phyloP scores from a whole-genome alignment of 768 basidiomycete genomes.

The Lanmaoa rubissima region DNA sequence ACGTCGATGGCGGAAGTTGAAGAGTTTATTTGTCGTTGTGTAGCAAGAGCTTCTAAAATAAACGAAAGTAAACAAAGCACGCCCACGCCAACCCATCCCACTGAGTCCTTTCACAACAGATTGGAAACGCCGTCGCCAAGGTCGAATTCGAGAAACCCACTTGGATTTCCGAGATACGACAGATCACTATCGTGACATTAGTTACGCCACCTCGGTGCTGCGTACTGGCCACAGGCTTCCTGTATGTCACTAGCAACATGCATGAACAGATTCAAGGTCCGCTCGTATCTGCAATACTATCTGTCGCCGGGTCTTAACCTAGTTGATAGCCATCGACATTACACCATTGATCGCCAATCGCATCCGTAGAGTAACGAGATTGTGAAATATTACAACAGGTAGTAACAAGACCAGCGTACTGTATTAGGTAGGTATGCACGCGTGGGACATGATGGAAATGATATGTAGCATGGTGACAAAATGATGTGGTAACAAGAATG shows the following conservation, averaged over 20 bases:
- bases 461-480: constrained; percentile 19
- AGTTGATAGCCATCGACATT: constrained; percentile 4
- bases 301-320: background rate
- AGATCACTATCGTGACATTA: background rate
- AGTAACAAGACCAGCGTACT: constrained; percentile 13
- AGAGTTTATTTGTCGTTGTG: constrained; percentile 28
- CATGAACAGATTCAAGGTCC: constrained; percentile 6
- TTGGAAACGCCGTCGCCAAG: background rate
- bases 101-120: background rate
- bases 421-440: constrained; percentile 24
- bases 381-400: constrained; percentile 12
- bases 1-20: constrained; percentile 12
- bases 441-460: constrained; percentile 17
- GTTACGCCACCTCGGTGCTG: background rate
- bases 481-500: constrained; percentile 21
- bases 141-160: constrained; percentile 12
- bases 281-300: background rate
- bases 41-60: constrained; percentile 26
- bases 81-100: background rate
- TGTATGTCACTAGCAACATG: background rate
- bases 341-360: constrained; percentile 18
- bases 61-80: constrained; percentile 27
- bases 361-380: constrained; percentile 11
- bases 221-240: background rate
- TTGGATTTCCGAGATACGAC: constrained; percentile 10